Percentiles rank a stretch among this genome's conserved stretches.
These are phyloP conservation scores for Vanrija sp. DNA, from an alignment of 1,284 basidiomycete genomes.

Conservation along the genomic window DNA sequence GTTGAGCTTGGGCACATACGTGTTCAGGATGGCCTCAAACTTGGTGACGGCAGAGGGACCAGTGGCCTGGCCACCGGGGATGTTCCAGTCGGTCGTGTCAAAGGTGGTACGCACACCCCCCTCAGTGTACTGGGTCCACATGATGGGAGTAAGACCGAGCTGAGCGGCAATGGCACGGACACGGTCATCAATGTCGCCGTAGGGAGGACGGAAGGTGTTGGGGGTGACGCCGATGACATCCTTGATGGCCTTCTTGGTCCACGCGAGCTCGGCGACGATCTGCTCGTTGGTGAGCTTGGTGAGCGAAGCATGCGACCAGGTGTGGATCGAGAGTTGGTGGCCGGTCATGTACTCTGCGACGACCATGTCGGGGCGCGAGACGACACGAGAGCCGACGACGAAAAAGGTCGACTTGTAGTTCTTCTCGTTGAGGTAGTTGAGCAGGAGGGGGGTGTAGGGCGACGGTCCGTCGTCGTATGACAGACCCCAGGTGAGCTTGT, in stretches of 20 bases:
- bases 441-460: slow-evolving; percentile 51
- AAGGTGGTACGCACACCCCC: slow-evolving; percentile 50
- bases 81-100: slow-evolving; percentile 82
- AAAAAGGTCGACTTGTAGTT: slow-evolving; percentile 57
- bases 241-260: slow-evolving; percentile 82
- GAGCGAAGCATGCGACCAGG: slow-evolving; percentile 55
- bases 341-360: slow-evolving; percentile 33
- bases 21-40: slow-evolving; percentile 50
- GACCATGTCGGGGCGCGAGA: slow-evolving; percentile 22
- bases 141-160: slow-evolving; percentile 47
- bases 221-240: slow-evolving; percentile 74
- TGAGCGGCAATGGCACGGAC: slow-evolving; percentile 31
- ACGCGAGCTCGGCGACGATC: slow-evolving; percentile 89
- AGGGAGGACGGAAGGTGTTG: slow-evolving; percentile 69
- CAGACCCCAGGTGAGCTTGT: slow-evolving; percentile 54
- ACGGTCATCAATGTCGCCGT: slow-evolving; percentile 45
- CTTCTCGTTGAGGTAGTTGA: slow-evolving; percentile 53
- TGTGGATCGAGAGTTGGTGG: slow-evolving; percentile 51
- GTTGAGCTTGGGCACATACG: slow-evolving; percentile 40
- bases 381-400: slow-evolving; percentile 15
- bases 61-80: slow-evolving; percentile 65
- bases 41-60: slow-evolving; percentile 57
- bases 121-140: slow-evolving; percentile 41
- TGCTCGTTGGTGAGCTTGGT: slow-evolving; percentile 80
- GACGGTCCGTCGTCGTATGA: slow-evolving; percentile 56